Conservation (phyloP, 768 basidiomycete species). For the Lepiota brunneoincarnata region DNA sequence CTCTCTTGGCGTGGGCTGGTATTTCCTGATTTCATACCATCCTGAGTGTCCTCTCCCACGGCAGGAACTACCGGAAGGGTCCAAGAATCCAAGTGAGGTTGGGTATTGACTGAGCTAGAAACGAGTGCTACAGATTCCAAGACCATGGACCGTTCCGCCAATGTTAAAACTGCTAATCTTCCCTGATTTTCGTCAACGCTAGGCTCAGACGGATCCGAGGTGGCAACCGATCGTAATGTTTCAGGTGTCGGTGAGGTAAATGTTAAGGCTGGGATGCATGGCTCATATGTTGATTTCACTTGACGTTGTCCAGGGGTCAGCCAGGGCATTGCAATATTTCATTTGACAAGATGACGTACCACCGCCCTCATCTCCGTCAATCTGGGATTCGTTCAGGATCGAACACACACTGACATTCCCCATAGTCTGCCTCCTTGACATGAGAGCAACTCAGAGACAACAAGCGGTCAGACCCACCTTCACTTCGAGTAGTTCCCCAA, state of each 20-base stretch:
- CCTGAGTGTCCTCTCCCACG: not conserved
- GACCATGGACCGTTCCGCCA: no score
- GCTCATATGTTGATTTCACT: not conserved
- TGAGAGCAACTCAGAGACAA: conserved; percentile 5
- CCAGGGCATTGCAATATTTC: no score
- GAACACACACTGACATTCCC: conserved; percentile 2
- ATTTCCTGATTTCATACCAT: not conserved
- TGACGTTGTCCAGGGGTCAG: not conserved
- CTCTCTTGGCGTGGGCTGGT: not conserved
- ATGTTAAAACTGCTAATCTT: not conserved
- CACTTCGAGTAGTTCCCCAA: conserved; percentile 23
- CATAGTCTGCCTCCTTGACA: not conserved
- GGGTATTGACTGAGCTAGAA: not conserved
- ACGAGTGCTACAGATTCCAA: no score
- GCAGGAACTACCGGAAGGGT: not conserved
- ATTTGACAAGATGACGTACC: not conserved
- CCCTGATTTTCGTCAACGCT: not conserved
- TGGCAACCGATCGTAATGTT: conserved; percentile 17
- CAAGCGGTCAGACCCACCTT: conserved; percentile 16
- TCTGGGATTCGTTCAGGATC: not conserved
- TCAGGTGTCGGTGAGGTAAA: conserved; percentile 33
- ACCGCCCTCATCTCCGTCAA: not conserved
- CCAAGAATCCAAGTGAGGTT: not conserved
- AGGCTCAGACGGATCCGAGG: conserved; percentile 1
- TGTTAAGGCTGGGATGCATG: conserved; percentile 25